Evolutionary conservation across 2,329 filamentous ascomycete genomes (phyloP), one percentile per base, ranked within the genome.

Genomic region (Trichoderma arundinaceum): DNA sequence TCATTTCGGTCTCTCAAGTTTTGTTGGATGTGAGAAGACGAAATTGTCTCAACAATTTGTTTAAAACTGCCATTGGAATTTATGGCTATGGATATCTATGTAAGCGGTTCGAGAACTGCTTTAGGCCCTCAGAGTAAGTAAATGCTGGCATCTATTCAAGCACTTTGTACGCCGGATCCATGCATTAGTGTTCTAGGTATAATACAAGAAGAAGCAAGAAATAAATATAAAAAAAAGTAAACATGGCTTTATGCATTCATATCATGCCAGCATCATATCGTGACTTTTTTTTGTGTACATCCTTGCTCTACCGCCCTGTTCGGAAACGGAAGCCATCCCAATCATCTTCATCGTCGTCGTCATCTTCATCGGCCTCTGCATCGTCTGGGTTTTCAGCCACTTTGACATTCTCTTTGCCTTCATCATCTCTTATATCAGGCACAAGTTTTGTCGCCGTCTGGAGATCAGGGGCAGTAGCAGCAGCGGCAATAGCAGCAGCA

Each of bases 261-360:
- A 17, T 19, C 22, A 22, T 49, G 57, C 33, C 57, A 49, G 13
- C 44, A 28, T 52, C 13, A 9, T 28, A 28, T 15, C n/a, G 38
- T 35, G 12, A 32, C 15, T n/a, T 19, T n/a, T n/a, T 22, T 17
- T 9, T 12, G 22, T 38, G 35, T 39, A 6, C 8, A 28, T 10
- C 6, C 33, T 32, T n/a, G 19, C 15, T 38, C 17, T 54, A 63
- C 32, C 60, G 60, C 39, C 60, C 60, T n/a, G 60, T 63, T 53
- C 71, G 73, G 69, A 86, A 86, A 38, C 84, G 76, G 69, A 89
- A 89, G 1, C 82, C 86, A 66, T 85, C 85, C 77, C 88, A 90
- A 62, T 88, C 87, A 4, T 83, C 81, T 0, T 28, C 48, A 0
- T 77, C 75, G 0, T 82, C 81, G 5, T 86, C 84, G 1, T 81